Evolutionary conservation across 2,329 filamentous ascomycete genomes (phyloP), one percentile per base, ranked within the genome.

Genomic region (Rhinocladiella similis): DNA sequence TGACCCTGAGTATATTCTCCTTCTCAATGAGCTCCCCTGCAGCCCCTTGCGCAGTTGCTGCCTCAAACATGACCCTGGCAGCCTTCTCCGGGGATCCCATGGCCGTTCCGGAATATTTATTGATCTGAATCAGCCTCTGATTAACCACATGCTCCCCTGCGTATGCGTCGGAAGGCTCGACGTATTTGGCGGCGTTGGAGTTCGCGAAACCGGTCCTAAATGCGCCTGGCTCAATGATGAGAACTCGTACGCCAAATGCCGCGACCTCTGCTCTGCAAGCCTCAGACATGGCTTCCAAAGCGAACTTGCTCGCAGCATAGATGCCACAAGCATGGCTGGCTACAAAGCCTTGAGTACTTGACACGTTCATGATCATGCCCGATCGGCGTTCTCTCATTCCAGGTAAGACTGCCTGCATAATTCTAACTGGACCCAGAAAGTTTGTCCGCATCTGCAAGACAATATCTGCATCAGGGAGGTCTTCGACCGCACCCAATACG

Each of bases 191-290:
- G 13, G 53, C 57, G 33, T 27, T 53, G n/a, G 54, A 20, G 18
- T 14, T 39, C 13, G 50, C 53, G 62, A 82, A 76, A n/a, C 73
- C 72, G 1, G 79, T 82, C 53, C 76, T 68, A 63, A 80, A 80
- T 1, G 70, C 69, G 1, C 79, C 79, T 14, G 78, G 67, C n/a
- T 72, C 66, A 5, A 80, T 72, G 0, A 75, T 73, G 35, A 80
- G 60, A 1, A 73, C 65, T 2, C 77, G 71, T 27, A 81, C 70
- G 22, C 74, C 74, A 64, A 79, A 79, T 0, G 72, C 69, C 0
- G 72, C 68, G 0, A 82, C 68, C 53, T 81, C 78, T 25, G 73
- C 72, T 1, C 74, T 73, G 1, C 81, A 67, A 2, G 77, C 71
- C 41, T 73, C 74, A 0, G 72, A 72, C 3, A 78, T 57, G 16